A percentile compares a stretch with the other conserved stretches of the same genome.
Evolutionary conservation across 2,329 filamentous ascomycete genomes (phyloP).

Genomic region (Macrophomina pseudophaseolina): DNA sequence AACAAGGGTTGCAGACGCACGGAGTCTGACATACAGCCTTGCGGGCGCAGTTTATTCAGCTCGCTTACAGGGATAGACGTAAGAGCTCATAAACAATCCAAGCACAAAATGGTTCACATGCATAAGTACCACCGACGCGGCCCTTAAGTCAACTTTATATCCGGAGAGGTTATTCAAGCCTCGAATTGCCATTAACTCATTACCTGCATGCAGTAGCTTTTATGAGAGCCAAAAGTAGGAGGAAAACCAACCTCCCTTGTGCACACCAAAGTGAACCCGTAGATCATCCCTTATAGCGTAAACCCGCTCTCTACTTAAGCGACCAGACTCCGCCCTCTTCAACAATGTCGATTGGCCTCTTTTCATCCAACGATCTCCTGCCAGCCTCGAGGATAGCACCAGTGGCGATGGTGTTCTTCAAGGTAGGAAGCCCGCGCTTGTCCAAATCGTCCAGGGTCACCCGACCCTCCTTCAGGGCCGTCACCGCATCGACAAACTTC

Average conservation of each 20-base stretch:
- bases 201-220: not conserved
- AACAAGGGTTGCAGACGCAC: not conserved
- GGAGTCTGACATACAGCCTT: not conserved
- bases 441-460: constrained; percentile 78
- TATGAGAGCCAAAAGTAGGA: not conserved
- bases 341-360: constrained; percentile 75
- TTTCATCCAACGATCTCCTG: constrained; percentile 81
- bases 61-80: not conserved
- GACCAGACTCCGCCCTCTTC: constrained; percentile 70
- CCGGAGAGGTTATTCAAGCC: too few relatives aligned
- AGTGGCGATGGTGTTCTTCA: constrained; percentile 88
- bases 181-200: not conserved
- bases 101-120: too few relatives aligned
- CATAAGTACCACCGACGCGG: too few relatives aligned
- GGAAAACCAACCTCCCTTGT: not conserved
- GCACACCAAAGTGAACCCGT: not conserved
- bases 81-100: too few relatives aligned
- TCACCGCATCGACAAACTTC: constrained; percentile 91
- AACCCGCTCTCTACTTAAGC: constrained; percentile 54
- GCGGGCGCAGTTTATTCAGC: not conserved
- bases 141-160: too few relatives aligned
- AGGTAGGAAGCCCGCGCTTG: constrained; percentile 77
- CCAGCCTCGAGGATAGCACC: constrained; percentile 92
- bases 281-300: not conserved
- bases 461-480: constrained; percentile 74